These are phyloP conservation scores for Annulohypoxylon maeteangense DNA, from an alignment of 495 filamentous ascomycete species.

Conservation along the genomic window DNA sequence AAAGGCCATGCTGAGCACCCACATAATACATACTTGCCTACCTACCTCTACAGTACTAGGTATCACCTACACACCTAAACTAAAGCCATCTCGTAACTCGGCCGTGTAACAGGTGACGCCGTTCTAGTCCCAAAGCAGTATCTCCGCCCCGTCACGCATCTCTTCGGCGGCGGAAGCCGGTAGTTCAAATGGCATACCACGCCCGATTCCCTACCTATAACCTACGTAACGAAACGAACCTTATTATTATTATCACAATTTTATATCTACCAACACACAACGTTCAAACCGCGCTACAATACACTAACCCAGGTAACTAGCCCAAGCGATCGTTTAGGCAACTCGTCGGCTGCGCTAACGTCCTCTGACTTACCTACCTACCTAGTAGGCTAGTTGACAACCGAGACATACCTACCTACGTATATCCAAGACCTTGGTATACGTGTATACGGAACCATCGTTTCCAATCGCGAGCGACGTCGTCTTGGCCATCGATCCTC, in stretches of 20 bases:
- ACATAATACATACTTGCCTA: not conserved
- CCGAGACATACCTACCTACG: not conserved
- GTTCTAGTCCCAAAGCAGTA: conserved; percentile 19
- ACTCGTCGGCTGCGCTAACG: conserved; percentile 1
- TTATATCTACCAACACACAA: not conserved
- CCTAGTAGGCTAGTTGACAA: not conserved
- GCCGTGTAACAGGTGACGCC: conserved; percentile 31
- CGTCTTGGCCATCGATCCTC: not conserved
- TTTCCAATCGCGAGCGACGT: conserved; percentile 1
- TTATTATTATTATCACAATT: not conserved
- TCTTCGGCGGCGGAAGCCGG: not conserved
- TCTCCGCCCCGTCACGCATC: conserved; percentile 22
- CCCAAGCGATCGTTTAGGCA: not conserved
- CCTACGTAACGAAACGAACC: not conserved
- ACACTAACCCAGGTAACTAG: too few relatives aligned
- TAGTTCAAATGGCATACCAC: not conserved
- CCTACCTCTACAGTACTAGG: too few relatives aligned
- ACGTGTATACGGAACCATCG: conserved; percentile 4
- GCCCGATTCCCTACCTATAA: too few relatives aligned
- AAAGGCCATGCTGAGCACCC: not conserved
- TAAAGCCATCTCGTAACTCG: not conserved
- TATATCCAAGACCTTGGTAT: not conserved
- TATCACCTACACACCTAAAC: too few relatives aligned
- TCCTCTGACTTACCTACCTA: not conserved
- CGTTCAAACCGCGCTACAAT: not conserved